Base-by-base conservation (phyloP, 768 basidiomycete species). In the Tricholoma saponaceum region DNA sequence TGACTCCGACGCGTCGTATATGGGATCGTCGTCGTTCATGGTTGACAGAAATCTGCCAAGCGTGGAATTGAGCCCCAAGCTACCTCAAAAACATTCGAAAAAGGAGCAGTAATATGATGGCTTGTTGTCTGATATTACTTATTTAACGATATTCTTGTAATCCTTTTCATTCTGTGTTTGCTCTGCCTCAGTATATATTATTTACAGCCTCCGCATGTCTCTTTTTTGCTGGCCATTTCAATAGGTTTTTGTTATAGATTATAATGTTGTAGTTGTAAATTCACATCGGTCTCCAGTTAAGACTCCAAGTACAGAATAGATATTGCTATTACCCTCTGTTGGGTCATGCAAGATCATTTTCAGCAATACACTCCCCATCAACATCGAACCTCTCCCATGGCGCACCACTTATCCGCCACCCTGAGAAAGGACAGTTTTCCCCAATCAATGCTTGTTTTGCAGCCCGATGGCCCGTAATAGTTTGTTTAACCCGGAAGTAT, bases 371-470 rank as follows among this genome's bases (percentile, higher is more conserved):
- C 16, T 50, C 47, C 26, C 64, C 66, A 12, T 64, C 58, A 20
- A 67, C 30, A 33, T 61, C 62, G 49, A 89, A 89, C 49, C 59
- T 68, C 64, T 88, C 84, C 78, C 82, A 83, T 51, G 67, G 64
- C 37, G 63, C 58, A 3, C 85, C 86, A 53, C 80, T 85, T 20
- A 61, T 69, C 39, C 86, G 66, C 89, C 89, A 92, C 18, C 85
- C 87, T 32, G 71, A 67, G 58, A 92, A 89, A 2, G 79, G 73
- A 3, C 79, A 76, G 0, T 64, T 66, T 32, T 68, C 60, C 0
- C 79, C 80, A 14, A 76, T 60, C 23, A 92, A 72, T 3, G 65
- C 65, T 6, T 61, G 54, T 65, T 86, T 90, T 0, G 81, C 84
- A 1, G 52, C 59, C 58, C 83, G 82, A 61, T 88, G 88, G 10